Conservation (phyloP, 352 stramenopile genomes). For the Phytophthora lateralis region DNA sequence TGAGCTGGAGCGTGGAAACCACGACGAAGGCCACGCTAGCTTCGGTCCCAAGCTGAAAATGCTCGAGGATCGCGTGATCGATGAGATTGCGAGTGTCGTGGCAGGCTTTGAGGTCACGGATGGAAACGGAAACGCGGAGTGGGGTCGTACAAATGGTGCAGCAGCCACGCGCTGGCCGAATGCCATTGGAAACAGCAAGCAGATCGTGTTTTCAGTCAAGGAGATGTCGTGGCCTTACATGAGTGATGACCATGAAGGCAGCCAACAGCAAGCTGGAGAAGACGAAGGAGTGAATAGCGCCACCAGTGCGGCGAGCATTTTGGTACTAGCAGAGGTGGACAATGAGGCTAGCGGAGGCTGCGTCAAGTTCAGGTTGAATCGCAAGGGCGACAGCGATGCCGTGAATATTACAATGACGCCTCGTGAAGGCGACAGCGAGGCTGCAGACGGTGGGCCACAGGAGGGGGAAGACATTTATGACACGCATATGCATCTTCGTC, state of each 20-base stretch:
- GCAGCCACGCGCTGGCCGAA: slow-evolving; percentile 30
- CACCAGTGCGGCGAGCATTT: slow-evolving; percentile 51
- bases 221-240: slow-evolving; percentile 86
- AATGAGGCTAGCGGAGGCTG: slow-evolving; percentile 58
- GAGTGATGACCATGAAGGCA: slow-evolving; percentile 25
- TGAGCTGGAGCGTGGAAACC: slow-evolving; percentile 7
- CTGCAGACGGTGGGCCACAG: slow-evolving; percentile 11
- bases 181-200: slow-evolving; percentile 48
- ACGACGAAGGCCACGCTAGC: slow-evolving; percentile 29
- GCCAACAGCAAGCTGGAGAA: slow-evolving; percentile 27
- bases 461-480: slow-evolving; percentile 56
- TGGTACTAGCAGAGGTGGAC: slow-evolving; percentile 76
- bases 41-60: slow-evolving; percentile 62
- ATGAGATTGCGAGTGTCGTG: slow-evolving; percentile 71
- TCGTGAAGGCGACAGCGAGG: slow-evolving; percentile 14
- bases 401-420: not conserved
- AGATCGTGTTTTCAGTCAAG: slow-evolving; percentile 75
- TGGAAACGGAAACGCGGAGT: slow-evolving; percentile 27
- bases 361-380: slow-evolving; percentile 78
- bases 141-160: slow-evolving; percentile 16
- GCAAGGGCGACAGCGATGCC: slow-evolving; percentile 27
- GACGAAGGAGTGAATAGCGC: slow-evolving; percentile 26
- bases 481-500: slow-evolving; percentile 72
- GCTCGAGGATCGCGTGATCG: slow-evolving; percentile 74
- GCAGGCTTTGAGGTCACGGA: slow-evolving; percentile 64